Conservation (phyloP, 2,329 filamentous ascomycete species). For the Juglanconis sp. region DNA sequence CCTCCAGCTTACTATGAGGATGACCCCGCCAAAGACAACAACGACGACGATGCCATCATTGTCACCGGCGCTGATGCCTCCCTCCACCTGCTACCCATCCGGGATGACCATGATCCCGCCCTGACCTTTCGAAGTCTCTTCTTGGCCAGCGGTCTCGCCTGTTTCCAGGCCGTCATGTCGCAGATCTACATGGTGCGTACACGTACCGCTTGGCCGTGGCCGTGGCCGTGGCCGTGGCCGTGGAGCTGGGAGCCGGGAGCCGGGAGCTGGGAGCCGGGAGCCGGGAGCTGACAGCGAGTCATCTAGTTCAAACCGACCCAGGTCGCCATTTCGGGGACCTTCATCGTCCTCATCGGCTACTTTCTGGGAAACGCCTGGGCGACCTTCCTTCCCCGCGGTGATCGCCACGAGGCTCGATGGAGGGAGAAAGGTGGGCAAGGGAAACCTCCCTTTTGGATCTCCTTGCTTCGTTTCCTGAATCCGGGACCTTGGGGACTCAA, state of each 20-base stretch:
- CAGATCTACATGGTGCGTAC: slow-evolving; percentile 48
- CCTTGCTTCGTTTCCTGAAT: slow-evolving; percentile 44
- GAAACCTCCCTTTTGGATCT: slow-evolving; percentile 39
- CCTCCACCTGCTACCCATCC: slow-evolving; percentile 41
- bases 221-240: too few species aligned
- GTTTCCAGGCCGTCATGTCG: slow-evolving; percentile 53
- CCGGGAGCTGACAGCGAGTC: slow-evolving; percentile 3
- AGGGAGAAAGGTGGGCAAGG: slow-evolving; percentile 37
- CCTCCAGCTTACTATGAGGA: slow-evolving; percentile 18
- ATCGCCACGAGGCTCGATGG: slow-evolving; percentile 46
- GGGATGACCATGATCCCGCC: slow-evolving; percentile 50
- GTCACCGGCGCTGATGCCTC: slow-evolving; percentile 50
- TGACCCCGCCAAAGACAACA: slow-evolving; percentile 28
- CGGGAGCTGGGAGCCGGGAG: neutral
- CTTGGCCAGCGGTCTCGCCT: slow-evolving; percentile 45
- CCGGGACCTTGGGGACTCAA: slow-evolving; percentile 51
- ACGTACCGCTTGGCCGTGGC: too few species aligned
- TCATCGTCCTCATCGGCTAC: slow-evolving; percentile 56
- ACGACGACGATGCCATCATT: slow-evolving; percentile 43
- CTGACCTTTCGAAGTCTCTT: slow-evolving; percentile 53
- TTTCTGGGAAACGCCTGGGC: slow-evolving; percentile 51
- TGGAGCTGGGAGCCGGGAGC: neutral
- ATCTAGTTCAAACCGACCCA: slow-evolving; percentile 50
- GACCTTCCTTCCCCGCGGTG: slow-evolving; percentile 47
- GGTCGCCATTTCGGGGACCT: slow-evolving; percentile 48